Conservation (phyloP, 2,329 filamentous ascomycete species). For the Xylaria digitata region DNA sequence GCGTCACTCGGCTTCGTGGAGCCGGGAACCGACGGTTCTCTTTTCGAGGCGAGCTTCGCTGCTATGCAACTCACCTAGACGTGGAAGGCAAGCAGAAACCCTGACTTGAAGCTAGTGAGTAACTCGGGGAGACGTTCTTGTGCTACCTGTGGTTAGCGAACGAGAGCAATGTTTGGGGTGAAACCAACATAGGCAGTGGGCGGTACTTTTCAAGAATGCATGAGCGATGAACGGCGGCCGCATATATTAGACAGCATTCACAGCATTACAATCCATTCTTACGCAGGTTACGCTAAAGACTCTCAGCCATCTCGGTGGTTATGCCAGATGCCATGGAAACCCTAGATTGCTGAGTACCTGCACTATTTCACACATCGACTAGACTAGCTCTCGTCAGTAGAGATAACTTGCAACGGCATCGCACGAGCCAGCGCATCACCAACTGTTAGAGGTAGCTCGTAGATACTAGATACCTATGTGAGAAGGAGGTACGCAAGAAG, state of each 20-base stretch:
- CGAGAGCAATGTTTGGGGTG: constrained; percentile 14
- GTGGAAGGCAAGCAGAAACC: constrained; percentile 38
- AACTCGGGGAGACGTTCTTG: constrained; percentile 19
- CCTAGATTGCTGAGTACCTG: constrained; percentile 3
- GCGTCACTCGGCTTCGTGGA: constrained; percentile 22
- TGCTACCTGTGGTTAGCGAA: constrained; percentile 28
- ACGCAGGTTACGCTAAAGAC: constrained; percentile 3
- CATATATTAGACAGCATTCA: constrained; percentile 42
- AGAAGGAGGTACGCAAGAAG: constrained; percentile 10
- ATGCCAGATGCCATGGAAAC: constrained; percentile 7
- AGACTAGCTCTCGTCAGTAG: background rate
- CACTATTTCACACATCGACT: background rate
- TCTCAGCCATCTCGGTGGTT: background rate
- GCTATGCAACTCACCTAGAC: constrained; percentile 40
- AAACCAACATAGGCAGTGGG: constrained; percentile 29
- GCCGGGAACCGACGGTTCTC: constrained; percentile 40
- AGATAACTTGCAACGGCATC: constrained; percentile 21
- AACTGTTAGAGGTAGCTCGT: constrained; percentile 9
- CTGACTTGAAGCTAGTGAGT: constrained; percentile 13
- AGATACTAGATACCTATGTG: background rate
- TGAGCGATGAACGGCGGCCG: constrained; percentile 27
- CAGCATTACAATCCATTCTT: constrained; percentile 24
- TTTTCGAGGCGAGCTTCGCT: constrained; percentile 43
- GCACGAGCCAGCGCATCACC: constrained; percentile 25
- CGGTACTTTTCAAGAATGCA: constrained; percentile 38